Conservation (phyloP, 169 alveolate genomes). For the Eimeria sp. region DNA sequence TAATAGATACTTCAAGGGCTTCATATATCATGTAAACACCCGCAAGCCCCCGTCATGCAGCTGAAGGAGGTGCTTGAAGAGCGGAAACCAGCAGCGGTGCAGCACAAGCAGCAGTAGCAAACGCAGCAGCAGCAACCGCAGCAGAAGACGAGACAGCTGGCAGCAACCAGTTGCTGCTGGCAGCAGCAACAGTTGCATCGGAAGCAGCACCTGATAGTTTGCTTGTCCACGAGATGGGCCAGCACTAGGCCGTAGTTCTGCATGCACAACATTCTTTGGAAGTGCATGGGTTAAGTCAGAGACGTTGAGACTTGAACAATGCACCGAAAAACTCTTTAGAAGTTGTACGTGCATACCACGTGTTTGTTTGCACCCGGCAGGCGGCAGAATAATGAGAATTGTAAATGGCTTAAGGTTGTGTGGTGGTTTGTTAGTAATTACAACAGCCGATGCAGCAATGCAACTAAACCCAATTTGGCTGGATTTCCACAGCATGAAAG, state of each 20-base stretch:
- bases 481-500: too few species aligned
- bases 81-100: background rate
- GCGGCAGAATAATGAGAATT: too few species aligned
- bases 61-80: background rate
- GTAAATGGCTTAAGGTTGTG: too few species aligned
- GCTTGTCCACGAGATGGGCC: constrained; percentile 43
- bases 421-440: too few species aligned
- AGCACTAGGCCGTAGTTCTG: background rate
- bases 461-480: too few species aligned
- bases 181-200: background rate
- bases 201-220: constrained; percentile 27
- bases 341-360: too few species aligned
- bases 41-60: background rate
- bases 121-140: background rate
- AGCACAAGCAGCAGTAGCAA: too few species aligned
- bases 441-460: too few species aligned
- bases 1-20: background rate
- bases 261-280: background rate
- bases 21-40: background rate
- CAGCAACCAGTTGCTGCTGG: background rate
- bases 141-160: background rate
- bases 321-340: too few species aligned
- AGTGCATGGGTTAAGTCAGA: background rate
- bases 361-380: too few species aligned
- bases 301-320: background rate